Evolutionary conservation across 2,329 filamentous ascomycete species (phyloP), one percentile per base, ranked within the genome.

Genomic region (Didymella lethalis): DNA sequence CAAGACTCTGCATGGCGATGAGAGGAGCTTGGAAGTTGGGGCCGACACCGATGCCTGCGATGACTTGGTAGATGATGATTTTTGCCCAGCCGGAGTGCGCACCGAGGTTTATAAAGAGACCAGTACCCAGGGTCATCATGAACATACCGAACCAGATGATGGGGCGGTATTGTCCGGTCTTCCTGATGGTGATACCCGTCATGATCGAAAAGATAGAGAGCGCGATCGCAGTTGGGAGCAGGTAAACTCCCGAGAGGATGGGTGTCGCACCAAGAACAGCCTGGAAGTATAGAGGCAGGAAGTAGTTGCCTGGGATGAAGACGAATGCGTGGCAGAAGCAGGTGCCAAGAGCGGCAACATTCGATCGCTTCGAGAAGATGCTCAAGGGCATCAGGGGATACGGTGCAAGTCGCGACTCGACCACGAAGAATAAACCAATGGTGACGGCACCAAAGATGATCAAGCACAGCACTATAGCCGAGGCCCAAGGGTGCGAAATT

Each of bases 211-310:
- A 73, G 61, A 91, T 64, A 0, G 90, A 91, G 3, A 92, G 79
- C 2, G 87, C 83, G 32, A 94, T 72, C 8, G 90, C 90, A 62
- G 86, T 86, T 0, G 91, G 89, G 14, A 95, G 82, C 16, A 92
- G 76, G 70, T 92, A 92, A 48, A 93, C 86, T 48, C 92, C 92
- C 1, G 88, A 90, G 29, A 90, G 79, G 34, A 93, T 84, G 0
- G 91, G 89, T 0, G 84, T 83, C 2, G 86, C 86, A 48, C 89
- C 84, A 43, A 91, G 82, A 50, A 91, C 87, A 50, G 88, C 85
- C 77, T 96, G 92, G 78, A 93, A 94, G 80, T 96, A 97, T 2
- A 96, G 83, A 0, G 92, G 92, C 4, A 96, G 82, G 79, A 90
- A 96, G 81, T 94, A 96, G 62, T 85, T 87, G 29, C 86, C 87